Conservation (phyloP, 495 filamentous ascomycete genomes). For the Xylaria intraflava region DNA sequence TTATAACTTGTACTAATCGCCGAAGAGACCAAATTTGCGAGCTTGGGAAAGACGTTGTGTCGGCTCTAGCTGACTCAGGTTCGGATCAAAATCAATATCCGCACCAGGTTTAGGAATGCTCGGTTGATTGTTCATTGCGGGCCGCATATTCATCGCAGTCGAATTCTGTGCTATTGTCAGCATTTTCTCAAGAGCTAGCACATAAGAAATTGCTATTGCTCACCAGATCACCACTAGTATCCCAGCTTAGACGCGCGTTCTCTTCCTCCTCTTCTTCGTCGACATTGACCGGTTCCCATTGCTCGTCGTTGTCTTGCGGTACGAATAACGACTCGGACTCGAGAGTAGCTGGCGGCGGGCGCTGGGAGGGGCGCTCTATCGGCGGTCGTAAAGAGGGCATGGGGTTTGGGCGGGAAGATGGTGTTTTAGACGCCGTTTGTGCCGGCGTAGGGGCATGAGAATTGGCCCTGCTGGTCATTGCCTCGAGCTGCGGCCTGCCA, state of each 20-base stretch:
- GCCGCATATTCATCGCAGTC: slow-evolving; percentile 32
- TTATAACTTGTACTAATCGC: slow-evolving; percentile 23
- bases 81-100: slow-evolving; percentile 17
- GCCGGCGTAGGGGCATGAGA: slow-evolving; percentile 27
- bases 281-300: slow-evolving; percentile 76
- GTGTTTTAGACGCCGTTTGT: slow-evolving; percentile 8
- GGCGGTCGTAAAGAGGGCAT: slow-evolving; percentile 26
- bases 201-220: slow-evolving; percentile 17
- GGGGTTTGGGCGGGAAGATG: slow-evolving; percentile 13
- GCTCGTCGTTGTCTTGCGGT: slow-evolving; percentile 63
- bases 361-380: slow-evolving; percentile 34
- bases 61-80: slow-evolving; percentile 46
- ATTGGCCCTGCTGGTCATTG: slow-evolving; percentile 30
- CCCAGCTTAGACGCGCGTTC: slow-evolving; percentile 63
- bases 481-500: slow-evolving; percentile 28
- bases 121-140: slow-evolving; percentile 12
- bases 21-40: slow-evolving; percentile 48
- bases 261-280: slow-evolving; percentile 62
- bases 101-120: slow-evolving; percentile 22
- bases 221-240: slow-evolving; percentile 57
- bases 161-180: slow-evolving; percentile 30
- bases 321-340: slow-evolving; percentile 74
- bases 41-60: slow-evolving; percentile 61
- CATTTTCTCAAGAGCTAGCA: not conserved
- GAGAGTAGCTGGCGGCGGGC: slow-evolving; percentile 54